Conservation (phyloP, 352 stramenopile genomes). For the Hyaloperonospora arabidopsidis region DNA sequence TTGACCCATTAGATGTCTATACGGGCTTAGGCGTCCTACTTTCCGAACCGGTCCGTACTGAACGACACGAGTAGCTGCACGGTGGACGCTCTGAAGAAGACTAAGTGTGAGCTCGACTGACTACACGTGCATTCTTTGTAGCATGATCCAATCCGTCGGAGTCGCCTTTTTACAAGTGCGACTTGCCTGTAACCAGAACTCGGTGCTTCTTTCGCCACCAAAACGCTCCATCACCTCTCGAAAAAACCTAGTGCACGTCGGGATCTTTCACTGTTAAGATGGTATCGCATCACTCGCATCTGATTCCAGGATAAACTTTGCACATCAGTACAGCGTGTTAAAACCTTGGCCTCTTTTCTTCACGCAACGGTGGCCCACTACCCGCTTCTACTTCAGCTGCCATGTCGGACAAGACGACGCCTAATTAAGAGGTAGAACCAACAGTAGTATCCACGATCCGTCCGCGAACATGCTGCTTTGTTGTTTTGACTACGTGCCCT, state of each 20-base stretch:
- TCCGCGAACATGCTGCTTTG: slow-evolving; percentile 58
- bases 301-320: slow-evolving; percentile 3
- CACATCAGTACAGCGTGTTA: neutral
- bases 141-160: neutral
- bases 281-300: neutral
- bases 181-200: slow-evolving; percentile 5
- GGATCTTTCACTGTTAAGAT: slow-evolving; percentile 15
- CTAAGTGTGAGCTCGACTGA: too few species aligned
- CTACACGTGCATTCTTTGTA: too few species aligned
- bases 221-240: slow-evolving; percentile 12
- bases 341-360: slow-evolving; percentile 1
- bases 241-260: slow-evolving; percentile 2
- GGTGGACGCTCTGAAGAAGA: slow-evolving; percentile 24
- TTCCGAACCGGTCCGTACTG: neutral
- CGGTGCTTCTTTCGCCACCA: neutral
- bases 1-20: too few species aligned
- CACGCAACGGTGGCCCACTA: neutral
- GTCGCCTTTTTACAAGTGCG: slow-evolving; percentile 4
- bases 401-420: slow-evolving; percentile 18
- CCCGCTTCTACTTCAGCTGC: slow-evolving; percentile 2
- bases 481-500: too few species aligned
- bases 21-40: too few species aligned
- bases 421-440: slow-evolving; percentile 13
- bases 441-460: slow-evolving; percentile 30
- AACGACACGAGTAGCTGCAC: slow-evolving; percentile 39